Conservation (phyloP, 352 stramenopile species). For the Pythium folliculosum region DNA sequence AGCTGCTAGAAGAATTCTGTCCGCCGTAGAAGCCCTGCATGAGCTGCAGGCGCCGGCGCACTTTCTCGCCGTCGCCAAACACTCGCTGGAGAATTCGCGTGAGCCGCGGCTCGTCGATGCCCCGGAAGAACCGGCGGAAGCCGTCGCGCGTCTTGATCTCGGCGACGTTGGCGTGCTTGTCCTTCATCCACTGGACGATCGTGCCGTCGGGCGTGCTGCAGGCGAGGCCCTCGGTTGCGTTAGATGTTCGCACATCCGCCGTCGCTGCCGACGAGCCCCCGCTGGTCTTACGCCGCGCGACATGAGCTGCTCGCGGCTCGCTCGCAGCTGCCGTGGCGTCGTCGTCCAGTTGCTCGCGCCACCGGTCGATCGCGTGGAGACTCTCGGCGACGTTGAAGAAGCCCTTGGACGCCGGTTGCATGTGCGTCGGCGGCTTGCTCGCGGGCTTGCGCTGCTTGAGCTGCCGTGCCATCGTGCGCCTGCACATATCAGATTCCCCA, state of each 20-base stretch:
- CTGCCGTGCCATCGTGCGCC: slow-evolving; percentile 19
- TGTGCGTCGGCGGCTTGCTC: slow-evolving; percentile 25
- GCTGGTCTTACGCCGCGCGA: not conserved
- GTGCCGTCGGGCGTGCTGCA: slow-evolving; percentile 47
- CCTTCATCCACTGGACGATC: slow-evolving; percentile 54
- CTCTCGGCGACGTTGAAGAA: slow-evolving; percentile 81
- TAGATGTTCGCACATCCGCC: not conserved
- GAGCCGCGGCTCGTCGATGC: slow-evolving; percentile 54
- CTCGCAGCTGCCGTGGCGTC: slow-evolving; percentile 22
- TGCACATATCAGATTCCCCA: slow-evolving; percentile 1
- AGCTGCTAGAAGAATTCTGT: not conserved
- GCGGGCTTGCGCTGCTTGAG: slow-evolving; percentile 27
- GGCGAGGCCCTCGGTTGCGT: slow-evolving; percentile 17
- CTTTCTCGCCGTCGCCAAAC: slow-evolving; percentile 56
- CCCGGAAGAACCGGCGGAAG: slow-evolving; percentile 66
- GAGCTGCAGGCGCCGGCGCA: slow-evolving; percentile 62
- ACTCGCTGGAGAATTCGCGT: slow-evolving; percentile 48
- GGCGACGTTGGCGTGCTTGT: slow-evolving; percentile 38
- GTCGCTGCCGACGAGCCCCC: slow-evolving; percentile 9
- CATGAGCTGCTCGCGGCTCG: not conserved
- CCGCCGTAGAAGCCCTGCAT: slow-evolving; percentile 55
- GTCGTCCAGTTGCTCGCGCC: slow-evolving; percentile 67
- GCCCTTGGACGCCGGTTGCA: slow-evolving; percentile 21
- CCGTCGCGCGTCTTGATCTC: slow-evolving; percentile 76
- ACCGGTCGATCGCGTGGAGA: slow-evolving; percentile 71